Conservation (phyloP, 2,329 filamentous ascomycete species). For the Fusarium robinianum region DNA sequence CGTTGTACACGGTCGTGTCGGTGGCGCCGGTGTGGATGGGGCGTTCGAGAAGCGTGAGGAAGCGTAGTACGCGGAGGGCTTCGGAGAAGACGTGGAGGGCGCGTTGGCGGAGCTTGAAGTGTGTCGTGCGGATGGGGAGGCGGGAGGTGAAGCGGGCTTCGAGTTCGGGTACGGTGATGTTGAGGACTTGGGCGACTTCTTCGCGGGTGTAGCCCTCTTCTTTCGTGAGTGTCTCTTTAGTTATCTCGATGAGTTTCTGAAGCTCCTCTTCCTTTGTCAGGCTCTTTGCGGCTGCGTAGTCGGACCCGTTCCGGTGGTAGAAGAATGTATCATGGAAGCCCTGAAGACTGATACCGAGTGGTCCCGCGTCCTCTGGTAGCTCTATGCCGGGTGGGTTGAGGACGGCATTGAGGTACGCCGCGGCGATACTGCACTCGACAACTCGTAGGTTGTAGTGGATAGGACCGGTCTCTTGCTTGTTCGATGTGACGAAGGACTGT, state of each 20-base stretch:
- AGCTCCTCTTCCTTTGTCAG: conserved; percentile 68
- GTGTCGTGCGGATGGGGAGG: conserved; percentile 86
- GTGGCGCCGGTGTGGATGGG: conserved; percentile 46
- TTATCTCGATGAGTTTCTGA: conserved; percentile 69
- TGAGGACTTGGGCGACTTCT: conserved; percentile 76
- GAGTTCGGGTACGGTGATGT: conserved; percentile 70
- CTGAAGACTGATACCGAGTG: conserved; percentile 79
- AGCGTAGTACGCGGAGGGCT: conserved; percentile 81
- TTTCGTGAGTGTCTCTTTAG: conserved; percentile 71
- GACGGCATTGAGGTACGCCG: conserved; percentile 65
- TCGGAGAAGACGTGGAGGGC: conserved; percentile 91
- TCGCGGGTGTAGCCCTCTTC: conserved; percentile 86
- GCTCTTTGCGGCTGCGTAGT: conserved; percentile 49
- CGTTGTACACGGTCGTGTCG: conserved; percentile 65
- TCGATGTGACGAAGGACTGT: conserved; percentile 89
- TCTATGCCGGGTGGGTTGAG: conserved; percentile 60
- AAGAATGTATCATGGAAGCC: conserved; percentile 89
- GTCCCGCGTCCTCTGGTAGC: conserved; percentile 78
- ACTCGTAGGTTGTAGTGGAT: conserved; percentile 97
- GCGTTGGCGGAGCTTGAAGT: conserved; percentile 85
- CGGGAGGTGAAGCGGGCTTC: conserved; percentile 80
- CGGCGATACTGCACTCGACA: conserved; percentile 91
- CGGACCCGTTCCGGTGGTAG: conserved; percentile 47
- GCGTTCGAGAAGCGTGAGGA: conserved; percentile 75
- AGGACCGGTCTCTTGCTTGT: conserved; percentile 92